Base-by-base conservation (phyloP, 2,329 filamentous ascomycete genomes). In the Chaetomium olivaceum region DNA sequence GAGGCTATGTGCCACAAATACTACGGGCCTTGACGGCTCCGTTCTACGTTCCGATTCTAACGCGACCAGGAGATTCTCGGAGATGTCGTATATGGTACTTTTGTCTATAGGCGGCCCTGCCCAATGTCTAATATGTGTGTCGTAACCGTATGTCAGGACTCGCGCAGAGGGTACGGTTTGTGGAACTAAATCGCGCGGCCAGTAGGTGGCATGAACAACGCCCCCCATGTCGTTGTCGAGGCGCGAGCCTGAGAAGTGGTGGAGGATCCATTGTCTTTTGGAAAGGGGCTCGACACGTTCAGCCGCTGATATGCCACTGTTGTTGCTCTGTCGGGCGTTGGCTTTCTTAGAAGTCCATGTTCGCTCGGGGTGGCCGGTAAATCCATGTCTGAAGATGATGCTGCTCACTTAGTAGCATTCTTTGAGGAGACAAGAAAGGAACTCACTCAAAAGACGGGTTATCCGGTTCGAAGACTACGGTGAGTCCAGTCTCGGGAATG, bases 1-100 rank as follows among this genome's bases (percentile, higher is more conserved):
- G 1, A 78, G 73, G 59, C 76, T 78, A 58, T 78, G 76, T 1
- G 66, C 75, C 12, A 78, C 58, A 64, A 76, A 75, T 0, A 77
- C 23, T 5, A 76, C 21, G 16, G 76, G 75, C 23, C 73, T 67
- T 19, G 52, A 39, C 0, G 60, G 55, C 5, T 68, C 58, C n/a
- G 16, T 8, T 14, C 67, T 67, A 5, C 68, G 67, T 7, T 43
- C 9, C 8, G 54, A 46, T 60, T 78, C 77, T 6, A 80, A 67
- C 4, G 67, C 71, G 7, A 74, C 67, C 9, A 79, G 67, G 31
- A 80, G 73, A 61, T 78, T 72, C 68, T 72, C 70, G 0, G 76
- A 74, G 48, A 76, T 73, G 61, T 78, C 74, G 57, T 74, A 75
- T 1, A 78, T 72, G 1, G 71, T 74, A 21, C 67, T 74, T 16